phyloP scores from a whole-genome alignment of 345 rosid species.

The Microthlaspi erraticum region DNA sequence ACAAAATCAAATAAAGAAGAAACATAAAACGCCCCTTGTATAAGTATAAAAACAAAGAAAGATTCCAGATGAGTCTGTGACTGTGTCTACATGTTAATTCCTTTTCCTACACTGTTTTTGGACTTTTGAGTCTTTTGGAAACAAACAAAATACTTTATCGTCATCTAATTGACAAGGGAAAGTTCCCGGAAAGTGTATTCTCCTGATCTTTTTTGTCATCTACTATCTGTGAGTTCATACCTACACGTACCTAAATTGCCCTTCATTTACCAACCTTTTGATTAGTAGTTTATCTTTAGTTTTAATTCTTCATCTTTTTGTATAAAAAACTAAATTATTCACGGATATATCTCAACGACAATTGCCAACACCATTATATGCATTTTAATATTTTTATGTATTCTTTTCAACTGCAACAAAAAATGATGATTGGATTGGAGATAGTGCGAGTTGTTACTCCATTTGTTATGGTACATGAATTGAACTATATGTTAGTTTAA shows the following conservation, averaged over 20 bases:
- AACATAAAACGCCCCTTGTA: constrained; percentile 12
- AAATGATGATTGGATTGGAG: constrained; percentile 20
- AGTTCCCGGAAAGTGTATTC: constrained; percentile 38
- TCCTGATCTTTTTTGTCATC: constrained; percentile 26
- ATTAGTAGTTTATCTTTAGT: background rate
- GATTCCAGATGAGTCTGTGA: constrained; percentile 15
- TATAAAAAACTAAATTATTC: background rate
- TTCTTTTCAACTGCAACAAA: background rate
- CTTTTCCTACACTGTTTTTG: constrained; percentile 27
- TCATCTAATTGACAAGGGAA: constrained; percentile 41
- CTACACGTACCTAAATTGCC: constrained; percentile 18
- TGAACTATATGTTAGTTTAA: background rate
- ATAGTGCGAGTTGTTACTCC: constrained; percentile 36
- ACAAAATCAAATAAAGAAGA: background rate
- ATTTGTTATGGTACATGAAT: constrained; percentile 24
- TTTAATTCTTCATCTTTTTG: background rate
- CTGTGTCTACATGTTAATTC: constrained; percentile 10
- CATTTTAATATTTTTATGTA: background rate
- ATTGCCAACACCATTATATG: background rate
- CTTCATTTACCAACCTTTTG: constrained; percentile 17
- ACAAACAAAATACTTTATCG: constrained; percentile 27
- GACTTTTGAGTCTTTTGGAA: constrained; percentile 28
- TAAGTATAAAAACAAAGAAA: constrained; percentile 16
- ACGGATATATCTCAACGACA: constrained; percentile 1
- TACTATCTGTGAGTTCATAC: background rate